phyloP scores from a whole-genome alignment of 805 yeast species.

The Aciculoconidium aculeatum region DNA sequence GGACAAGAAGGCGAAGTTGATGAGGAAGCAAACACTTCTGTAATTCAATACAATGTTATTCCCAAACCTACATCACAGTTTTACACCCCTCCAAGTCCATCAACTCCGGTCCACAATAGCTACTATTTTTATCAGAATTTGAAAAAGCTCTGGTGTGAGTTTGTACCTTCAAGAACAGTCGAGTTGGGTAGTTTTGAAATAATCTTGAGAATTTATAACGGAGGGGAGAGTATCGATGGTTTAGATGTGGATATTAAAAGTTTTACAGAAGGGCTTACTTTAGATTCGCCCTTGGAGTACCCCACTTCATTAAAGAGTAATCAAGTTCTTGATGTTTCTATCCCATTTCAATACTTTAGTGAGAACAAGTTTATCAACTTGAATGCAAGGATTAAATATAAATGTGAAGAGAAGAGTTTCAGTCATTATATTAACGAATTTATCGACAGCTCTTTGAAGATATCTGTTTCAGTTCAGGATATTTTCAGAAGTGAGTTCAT shows the following conservation, averaged over 20 bases:
- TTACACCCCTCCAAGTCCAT: no score
- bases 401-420: constrained; percentile 13
- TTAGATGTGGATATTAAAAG: constrained; percentile 17
- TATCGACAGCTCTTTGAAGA: constrained; percentile 49
- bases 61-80: no score
- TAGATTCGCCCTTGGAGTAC: constrained; percentile 2
- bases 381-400: constrained; percentile 16
- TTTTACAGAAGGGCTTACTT: constrained; percentile 4
- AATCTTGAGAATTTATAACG: constrained; percentile 21
- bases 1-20: constrained; percentile 1
- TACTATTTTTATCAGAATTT: constrained; percentile 12
- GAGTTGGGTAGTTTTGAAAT: constrained; percentile 24
- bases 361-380: constrained; percentile 22
- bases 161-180: constrained; percentile 18
- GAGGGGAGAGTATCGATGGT: constrained; percentile 25
- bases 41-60: constrained; percentile 6
- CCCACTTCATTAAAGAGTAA: background rate
- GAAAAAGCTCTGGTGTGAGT: constrained; percentile 22
- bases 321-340: constrained; percentile 14
- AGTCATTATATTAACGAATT: constrained; percentile 21
- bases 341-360: constrained; percentile 28
- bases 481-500: constrained; percentile 53
- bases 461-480: constrained; percentile 79
- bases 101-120: no score
- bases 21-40: constrained; percentile 5